Base-by-base conservation (phyloP, 1,284 basidiomycete species). In the Flammula alnicola region DNA sequence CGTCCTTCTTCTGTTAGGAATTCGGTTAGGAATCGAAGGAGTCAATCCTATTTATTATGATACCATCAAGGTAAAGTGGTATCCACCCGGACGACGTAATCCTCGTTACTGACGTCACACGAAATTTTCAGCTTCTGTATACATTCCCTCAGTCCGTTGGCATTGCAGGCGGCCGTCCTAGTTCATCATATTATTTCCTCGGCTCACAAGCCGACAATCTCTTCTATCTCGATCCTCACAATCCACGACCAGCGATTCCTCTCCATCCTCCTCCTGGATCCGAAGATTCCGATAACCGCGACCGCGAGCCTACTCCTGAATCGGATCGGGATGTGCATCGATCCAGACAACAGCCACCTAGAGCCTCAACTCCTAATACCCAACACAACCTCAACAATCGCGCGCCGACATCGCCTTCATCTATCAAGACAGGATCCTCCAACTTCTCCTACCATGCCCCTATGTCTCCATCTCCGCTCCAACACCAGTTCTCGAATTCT, bases 151-250 rank as follows among this genome's bases (percentile, higher is more conserved):
- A 98, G 71, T 93, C 89, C 2, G 91, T 98, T 31, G 96, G 96
- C 36, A 98, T 98, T 52, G 93, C 95, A 0, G 96, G 96, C 37
- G 96, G 96, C 3, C 81, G 95, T 22, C 96, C 96, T 0, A 91
- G 91, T 17, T 96, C 93, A 0, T 98, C 94, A 0, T 98, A 98
- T 68, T 99, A 98, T 72, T 99, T 99, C 67, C 91, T 98, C 43
- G 96, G 94, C 10, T 82, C 86, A 0, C 96, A 98, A 65, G 89
- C 86, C 3, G 88, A 94, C 58, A 89, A 84, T 44, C 77, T 97
- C 5, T 96, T 98, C 70, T 99, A 98, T 65, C 88, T 98, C 42
- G 96, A 99, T 68, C 96, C 96, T 0, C 96, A 98, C 65, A 86
- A 96, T 62, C 81, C 93, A 0, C 83, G 95, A 5, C 83, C 92